phyloP scores from a whole-genome alignment of 345 rosid species.

The Lepidium didymum region DNA sequence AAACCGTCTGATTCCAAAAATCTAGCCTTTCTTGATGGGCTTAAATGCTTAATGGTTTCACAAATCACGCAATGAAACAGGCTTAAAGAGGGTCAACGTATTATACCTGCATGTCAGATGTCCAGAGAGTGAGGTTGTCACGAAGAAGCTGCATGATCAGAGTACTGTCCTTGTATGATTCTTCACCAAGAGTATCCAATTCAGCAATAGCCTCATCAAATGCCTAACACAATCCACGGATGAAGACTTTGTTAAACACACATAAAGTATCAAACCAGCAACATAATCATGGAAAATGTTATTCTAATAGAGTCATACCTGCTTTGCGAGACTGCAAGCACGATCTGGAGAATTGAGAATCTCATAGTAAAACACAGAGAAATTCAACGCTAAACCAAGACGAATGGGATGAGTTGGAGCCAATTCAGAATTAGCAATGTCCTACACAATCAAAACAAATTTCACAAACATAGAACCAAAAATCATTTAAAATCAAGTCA shows the following conservation, averaged over 20 bases:
- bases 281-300: not conserved
- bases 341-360: conserved; percentile 90
- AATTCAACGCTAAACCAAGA: conserved; percentile 79
- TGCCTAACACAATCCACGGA: conserved; percentile 36
- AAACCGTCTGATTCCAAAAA: not conserved
- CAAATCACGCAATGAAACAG: not conserved
- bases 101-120: conserved; percentile 91
- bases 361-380: conserved; percentile 90
- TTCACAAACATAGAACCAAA: not conserved
- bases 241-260: not conserved
- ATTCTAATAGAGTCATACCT: conserved; percentile 32
- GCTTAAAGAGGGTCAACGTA: not conserved
- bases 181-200: conserved; percentile 89
- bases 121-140: conserved; percentile 94
- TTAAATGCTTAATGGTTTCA: not conserved
- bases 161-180: conserved; percentile 94
- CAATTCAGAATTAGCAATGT: conserved; percentile 74
- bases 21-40: not conserved
- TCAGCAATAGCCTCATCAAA: conserved; percentile 94
- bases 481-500: not conserved
- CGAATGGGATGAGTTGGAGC: conserved; percentile 94
- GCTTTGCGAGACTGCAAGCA: conserved; percentile 89
- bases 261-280: not conserved
- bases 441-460: conserved; percentile 35
- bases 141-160: conserved; percentile 98